Conservation (phyloP, 257 asterid genomes). For the Penstemon newberryi region DNA sequence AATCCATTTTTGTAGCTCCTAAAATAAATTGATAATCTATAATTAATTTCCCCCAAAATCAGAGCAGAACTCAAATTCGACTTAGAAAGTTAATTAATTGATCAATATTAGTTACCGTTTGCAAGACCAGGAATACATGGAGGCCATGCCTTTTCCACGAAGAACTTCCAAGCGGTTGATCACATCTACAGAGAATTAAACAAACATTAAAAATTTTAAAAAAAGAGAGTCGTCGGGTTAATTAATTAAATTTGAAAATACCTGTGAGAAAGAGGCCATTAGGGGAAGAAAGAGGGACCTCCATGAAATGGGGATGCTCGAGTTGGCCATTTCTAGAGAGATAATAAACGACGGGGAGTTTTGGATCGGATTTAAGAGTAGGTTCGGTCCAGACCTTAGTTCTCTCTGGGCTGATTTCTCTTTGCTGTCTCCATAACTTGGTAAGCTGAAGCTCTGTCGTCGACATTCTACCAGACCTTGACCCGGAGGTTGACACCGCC, state of each 20-base stretch:
- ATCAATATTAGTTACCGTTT: slow-evolving; percentile 47
- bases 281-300: slow-evolving; percentile 70
- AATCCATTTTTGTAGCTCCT: slow-evolving; percentile 88
- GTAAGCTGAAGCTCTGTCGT: slow-evolving; percentile 32
- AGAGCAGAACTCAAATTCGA: neutral
- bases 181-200: slow-evolving; percentile 46
- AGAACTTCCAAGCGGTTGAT: slow-evolving; percentile 65
- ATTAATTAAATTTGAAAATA: neutral
- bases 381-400: slow-evolving; percentile 68
- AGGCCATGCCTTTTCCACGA: slow-evolving; percentile 82
- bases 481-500: slow-evolving; percentile 49
- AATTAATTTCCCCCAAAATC: neutral
- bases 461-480: slow-evolving; percentile 27
- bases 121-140: slow-evolving; percentile 83
- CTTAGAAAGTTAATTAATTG: neutral
- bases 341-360: slow-evolving; percentile 75
- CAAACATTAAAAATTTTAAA: neutral
- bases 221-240: neutral
- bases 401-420: slow-evolving; percentile 63
- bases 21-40: slow-evolving; percentile 1
- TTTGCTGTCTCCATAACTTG: slow-evolving; percentile 35
- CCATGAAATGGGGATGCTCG: slow-evolving; percentile 97
- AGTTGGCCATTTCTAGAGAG: slow-evolving; percentile 76
- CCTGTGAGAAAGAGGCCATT: slow-evolving; percentile 69
- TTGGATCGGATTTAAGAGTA: slow-evolving; percentile 29